Base-by-base conservation (phyloP, 2,329 filamentous ascomycete genomes). In the Phyllosticta citrichinensis region DNA sequence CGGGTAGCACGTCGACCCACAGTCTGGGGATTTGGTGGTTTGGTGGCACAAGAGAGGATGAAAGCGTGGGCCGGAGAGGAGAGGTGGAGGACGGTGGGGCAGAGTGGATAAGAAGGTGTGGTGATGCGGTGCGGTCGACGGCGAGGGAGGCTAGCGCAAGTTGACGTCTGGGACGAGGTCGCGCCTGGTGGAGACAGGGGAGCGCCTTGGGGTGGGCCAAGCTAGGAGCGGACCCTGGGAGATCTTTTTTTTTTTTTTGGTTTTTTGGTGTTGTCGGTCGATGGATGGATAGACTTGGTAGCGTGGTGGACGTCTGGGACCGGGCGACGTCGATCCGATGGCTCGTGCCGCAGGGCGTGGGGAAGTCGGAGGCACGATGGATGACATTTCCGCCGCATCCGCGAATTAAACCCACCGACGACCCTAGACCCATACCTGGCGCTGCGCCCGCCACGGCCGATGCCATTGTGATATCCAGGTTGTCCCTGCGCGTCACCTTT, bases 371-470 rank as follows among this genome's bases (percentile, higher is more conserved):
- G 53, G 19, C 52, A 33, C 30, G 40, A 60, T n/a, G 40, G 40
- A n/a, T n/a, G 53, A 30, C 58, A 60, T 52, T 56, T 22, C 58
- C 58, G 58, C 58, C 58, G 53, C 58, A 60, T 60, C 58, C 58
- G 58, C 58, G 47, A 35, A 35, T 40, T 24, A 56, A 56, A 24
- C 54, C 11, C 22, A 17, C 9, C 9, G 22, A 55, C 53, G 22
- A 35, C 35, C 12, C 56, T 24, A 25, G 22, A 30, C 35, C n/a
- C 12, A 5, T 47, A 19, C 57, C 27, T 30, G 27, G 27, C 27
- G 27, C 27, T 30, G 27, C 27, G 27, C 9, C 27, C 9, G 27
- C 27, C 27, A 30, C 27, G 27, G 27, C 27, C 27, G 27, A 30
- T 30, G 27, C 27, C 2, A 30, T 30, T 2, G 5, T 8, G 27